Conservation (phyloP, 2,329 filamentous ascomycete species). For the Epichloe glyceriae region DNA sequence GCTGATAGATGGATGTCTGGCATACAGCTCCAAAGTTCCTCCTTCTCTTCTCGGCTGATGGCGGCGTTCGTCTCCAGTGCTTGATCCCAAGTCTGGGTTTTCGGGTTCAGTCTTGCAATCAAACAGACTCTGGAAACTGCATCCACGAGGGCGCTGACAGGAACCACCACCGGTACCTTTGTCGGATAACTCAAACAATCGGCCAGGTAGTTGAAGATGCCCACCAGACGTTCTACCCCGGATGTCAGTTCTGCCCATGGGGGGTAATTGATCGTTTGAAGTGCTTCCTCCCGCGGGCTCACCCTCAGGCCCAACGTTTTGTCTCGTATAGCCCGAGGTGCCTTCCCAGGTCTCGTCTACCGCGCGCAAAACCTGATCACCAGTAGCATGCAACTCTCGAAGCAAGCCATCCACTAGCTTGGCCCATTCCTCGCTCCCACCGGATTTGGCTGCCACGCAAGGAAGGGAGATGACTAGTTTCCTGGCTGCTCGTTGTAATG, state of each 20-base stretch:
- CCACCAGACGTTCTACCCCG: conserved; percentile 56
- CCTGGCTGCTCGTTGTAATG: conserved; percentile 45
- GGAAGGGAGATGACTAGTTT: conserved; percentile 59
- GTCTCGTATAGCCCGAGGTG: conserved; percentile 34
- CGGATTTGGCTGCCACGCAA: conserved; percentile 69
- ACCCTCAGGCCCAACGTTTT: conserved; percentile 30
- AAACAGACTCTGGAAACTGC: conserved; percentile 57
- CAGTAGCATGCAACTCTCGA: conserved; percentile 52
- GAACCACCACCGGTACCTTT: conserved; percentile 50
- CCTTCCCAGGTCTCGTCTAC: conserved; percentile 76
- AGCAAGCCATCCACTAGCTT: conserved; percentile 51
- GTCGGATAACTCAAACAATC: conserved; percentile 53
- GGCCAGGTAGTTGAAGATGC: conserved; percentile 52
- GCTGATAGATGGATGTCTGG: conserved; percentile 62
- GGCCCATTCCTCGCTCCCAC: conserved; percentile 65
- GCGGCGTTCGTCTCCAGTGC: conserved; percentile 55
- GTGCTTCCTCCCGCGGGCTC: conserved; percentile 35
- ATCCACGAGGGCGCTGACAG: conserved; percentile 55
- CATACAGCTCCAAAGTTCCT: conserved; percentile 61
- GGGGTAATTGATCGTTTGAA: conserved; percentile 39
- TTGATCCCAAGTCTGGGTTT: conserved; percentile 32
- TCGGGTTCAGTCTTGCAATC: conserved; percentile 41
- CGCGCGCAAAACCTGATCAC: conserved; percentile 65
- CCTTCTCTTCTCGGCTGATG: conserved; percentile 67
- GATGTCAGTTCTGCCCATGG: conserved; percentile 63